Percentiles rank a stretch among this genome's conserved stretches.
Conservation (phyloP, 148 eudicot genomes). For the Vaccinium darrowii region DNA sequence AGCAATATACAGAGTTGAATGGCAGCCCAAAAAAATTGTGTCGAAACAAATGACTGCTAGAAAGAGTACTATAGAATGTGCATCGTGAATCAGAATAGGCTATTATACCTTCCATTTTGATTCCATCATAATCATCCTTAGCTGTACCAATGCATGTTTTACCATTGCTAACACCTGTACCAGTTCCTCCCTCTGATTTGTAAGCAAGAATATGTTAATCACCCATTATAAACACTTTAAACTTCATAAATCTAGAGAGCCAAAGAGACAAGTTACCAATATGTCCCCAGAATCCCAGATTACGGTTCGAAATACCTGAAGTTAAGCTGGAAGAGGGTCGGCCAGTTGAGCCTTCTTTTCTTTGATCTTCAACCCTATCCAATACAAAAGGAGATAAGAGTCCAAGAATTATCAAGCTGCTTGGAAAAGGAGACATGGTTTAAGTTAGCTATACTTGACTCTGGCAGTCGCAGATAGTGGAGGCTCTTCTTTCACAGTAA, state of each 20-base stretch:
- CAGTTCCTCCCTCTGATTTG: conserved; percentile 40
- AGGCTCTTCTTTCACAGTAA: conserved; percentile 55
- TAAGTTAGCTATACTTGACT: conserved; percentile 54
- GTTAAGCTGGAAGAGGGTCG: conserved; percentile 46
- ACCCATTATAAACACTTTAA: not conserved
- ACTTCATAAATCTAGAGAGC: not conserved
- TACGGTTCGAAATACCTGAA: conserved; percentile 33
- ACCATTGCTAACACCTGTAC: conserved; percentile 35
- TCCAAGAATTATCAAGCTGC: conserved; percentile 13
- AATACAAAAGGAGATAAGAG: conserved; percentile 20
- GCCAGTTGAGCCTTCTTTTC: conserved; percentile 49
- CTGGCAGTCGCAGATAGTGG: conserved; percentile 45
- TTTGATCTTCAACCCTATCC: conserved; percentile 72
- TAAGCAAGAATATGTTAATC: conserved; percentile 5
- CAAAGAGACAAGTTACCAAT: conserved; percentile 7
- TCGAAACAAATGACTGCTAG: not conserved
- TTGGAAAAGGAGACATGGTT: not conserved
- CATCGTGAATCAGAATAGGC: not conserved
- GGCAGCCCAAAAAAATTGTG: not conserved
- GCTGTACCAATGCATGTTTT: conserved; percentile 30
- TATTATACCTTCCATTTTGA: conserved; percentile 74
- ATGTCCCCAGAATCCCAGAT: conserved; percentile 20
- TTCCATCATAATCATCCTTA: conserved; percentile 48
- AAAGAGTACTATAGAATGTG: not conserved
- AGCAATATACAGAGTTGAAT: not conserved